Percentiles rank a stretch among this genome's conserved stretches.
These are phyloP conservation scores for Sclerotinia borealis DNA, from an alignment of 2,329 filamentous ascomycete species.

Conservation along the genomic window DNA sequence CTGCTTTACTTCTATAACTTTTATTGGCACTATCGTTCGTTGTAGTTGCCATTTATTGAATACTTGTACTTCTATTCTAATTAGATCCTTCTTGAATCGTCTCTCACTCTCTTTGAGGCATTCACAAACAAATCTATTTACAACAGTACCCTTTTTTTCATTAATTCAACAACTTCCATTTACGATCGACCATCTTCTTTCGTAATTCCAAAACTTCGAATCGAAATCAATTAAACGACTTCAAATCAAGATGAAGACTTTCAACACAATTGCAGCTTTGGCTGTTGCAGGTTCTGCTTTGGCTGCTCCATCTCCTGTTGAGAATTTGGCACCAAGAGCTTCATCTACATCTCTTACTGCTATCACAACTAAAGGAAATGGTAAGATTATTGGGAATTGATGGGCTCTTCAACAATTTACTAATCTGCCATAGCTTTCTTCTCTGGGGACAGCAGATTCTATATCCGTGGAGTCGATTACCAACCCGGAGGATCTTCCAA, in stretches of 20 bases:
- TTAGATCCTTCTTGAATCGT: conserved; percentile 14
- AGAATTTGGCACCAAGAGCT: conserved; percentile 20
- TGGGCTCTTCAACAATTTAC: neutral
- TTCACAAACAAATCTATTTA: conserved; percentile 10
- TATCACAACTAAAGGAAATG: conserved; percentile 32
- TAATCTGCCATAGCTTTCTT: conserved; percentile 28
- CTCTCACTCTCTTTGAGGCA: conserved; percentile 25
- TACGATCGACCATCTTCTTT: neutral
- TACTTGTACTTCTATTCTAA: conserved; percentile 19
- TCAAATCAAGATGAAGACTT: conserved; percentile 28
- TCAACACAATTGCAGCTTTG: conserved; percentile 27
- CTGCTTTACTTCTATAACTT: neutral
- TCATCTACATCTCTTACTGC: conserved; percentile 21
- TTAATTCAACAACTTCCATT: neutral
- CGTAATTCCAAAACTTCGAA: neutral
- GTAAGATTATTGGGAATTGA: conserved; percentile 16
- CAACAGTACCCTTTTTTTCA: neutral
- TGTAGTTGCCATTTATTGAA: conserved; percentile 20
- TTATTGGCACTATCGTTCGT: conserved; percentile 19
- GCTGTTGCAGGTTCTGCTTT: conserved; percentile 23
- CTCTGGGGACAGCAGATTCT: conserved; percentile 37
- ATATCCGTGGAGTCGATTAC: conserved; percentile 59
- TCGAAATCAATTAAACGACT: neutral
- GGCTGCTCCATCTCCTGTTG: conserved; percentile 21
- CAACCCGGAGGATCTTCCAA: conserved; percentile 55